phyloP scores from a whole-genome alignment of 805 yeast species.

The Danielozyma ontarioensis region DNA sequence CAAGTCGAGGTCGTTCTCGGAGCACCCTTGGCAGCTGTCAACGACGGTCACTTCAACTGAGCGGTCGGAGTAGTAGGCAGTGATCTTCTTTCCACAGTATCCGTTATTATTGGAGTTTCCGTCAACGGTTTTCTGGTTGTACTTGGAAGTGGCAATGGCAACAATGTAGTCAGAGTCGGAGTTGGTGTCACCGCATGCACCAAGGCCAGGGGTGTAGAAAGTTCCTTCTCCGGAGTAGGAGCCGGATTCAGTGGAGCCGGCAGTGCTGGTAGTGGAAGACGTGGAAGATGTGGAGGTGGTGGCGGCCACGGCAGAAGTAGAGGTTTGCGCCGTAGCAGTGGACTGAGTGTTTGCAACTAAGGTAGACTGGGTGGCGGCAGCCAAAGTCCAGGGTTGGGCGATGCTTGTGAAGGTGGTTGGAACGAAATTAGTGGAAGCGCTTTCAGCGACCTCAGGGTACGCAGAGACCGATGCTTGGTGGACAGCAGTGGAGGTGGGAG shows the following conservation, averaged over 20 bases:
- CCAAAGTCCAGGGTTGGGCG: too few relatives aligned
- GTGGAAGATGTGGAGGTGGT: conserved; percentile 1
- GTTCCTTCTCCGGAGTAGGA: conserved; percentile 43
- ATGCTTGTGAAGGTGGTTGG: too few relatives aligned
- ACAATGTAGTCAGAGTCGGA: conserved; percentile 45
- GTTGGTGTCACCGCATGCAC: conserved; percentile 52
- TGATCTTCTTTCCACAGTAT: conserved; percentile 50
- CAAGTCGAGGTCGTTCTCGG: conserved; percentile 46
- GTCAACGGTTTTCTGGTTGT: conserved; percentile 24
- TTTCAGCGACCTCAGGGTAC: too few relatives aligned
- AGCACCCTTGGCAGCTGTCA: conserved; percentile 56
- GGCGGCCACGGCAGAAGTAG: conserved; percentile 2
- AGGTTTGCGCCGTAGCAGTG: conserved; percentile 3
- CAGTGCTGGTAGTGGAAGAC: conserved; percentile 10
- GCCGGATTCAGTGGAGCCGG: conserved; percentile 9
- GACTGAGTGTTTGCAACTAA: conserved; percentile 1
- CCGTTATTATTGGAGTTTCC: conserved; percentile 41
- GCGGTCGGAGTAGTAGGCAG: conserved; percentile 42
- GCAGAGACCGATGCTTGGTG: too few relatives aligned
- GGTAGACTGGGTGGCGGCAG: background rate
- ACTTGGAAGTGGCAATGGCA: conserved; percentile 45
- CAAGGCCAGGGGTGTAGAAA: conserved; percentile 41
- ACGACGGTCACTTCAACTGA: conserved; percentile 52
- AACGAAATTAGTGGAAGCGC: too few relatives aligned
- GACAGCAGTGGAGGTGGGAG: too few relatives aligned